Evolutionary conservation across 2,329 filamentous ascomycete genomes (phyloP).

Genomic region (Neonectria punicea): DNA sequence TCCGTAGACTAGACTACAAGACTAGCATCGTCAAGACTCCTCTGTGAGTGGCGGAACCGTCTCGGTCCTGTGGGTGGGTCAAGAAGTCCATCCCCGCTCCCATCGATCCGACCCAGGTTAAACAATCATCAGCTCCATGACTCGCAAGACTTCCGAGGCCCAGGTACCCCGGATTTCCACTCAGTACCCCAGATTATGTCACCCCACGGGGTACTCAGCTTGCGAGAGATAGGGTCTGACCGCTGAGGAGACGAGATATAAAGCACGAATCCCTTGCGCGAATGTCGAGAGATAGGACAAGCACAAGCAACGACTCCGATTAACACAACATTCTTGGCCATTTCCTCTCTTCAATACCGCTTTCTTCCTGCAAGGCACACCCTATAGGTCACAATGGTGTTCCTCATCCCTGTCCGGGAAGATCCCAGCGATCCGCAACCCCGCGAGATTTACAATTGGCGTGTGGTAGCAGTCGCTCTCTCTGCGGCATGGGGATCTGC

Average conservation of each 20-base stretch:
- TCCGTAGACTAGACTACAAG: background rate
- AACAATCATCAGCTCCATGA: background rate
- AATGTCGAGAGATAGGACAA: background rate
- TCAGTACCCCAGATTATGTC: conserved; percentile 17
- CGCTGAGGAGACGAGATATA: background rate
- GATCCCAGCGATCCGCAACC: conserved; percentile 19
- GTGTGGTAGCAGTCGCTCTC: conserved; percentile 21
- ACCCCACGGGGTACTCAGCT: conserved; percentile 13
- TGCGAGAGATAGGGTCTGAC: background rate
- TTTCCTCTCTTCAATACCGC: background rate
- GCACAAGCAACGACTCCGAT: background rate
- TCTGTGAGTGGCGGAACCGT: conserved; percentile 21
- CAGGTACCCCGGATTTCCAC: background rate
- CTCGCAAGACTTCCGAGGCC: too few species aligned
- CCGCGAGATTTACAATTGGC: conserved; percentile 24
- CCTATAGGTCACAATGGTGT: conserved; percentile 14
- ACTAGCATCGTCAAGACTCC: background rate
- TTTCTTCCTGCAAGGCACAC: background rate
- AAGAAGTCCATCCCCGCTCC: background rate
- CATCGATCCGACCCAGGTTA: background rate
- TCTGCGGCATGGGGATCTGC: conserved; percentile 23
- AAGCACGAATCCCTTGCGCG: background rate
- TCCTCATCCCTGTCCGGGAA: conserved; percentile 22
- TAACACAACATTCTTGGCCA: too few species aligned
- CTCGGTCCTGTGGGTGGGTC: conserved; percentile 4